Evolutionary conservation across 2,329 filamentous ascomycete genomes (phyloP), one percentile per base, ranked within the genome.

Genomic region (Aspergillus sergii): DNA sequence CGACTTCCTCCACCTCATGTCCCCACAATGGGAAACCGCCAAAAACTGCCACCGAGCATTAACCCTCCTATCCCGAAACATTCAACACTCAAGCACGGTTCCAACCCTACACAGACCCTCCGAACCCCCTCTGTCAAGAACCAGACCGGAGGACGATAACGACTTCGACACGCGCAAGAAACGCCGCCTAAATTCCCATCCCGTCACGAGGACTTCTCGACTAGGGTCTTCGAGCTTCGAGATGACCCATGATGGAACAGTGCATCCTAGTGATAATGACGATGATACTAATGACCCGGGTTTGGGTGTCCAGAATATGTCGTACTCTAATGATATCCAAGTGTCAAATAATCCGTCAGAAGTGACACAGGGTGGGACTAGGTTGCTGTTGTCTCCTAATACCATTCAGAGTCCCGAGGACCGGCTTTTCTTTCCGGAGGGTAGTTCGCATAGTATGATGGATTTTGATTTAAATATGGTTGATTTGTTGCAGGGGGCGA

Each of bases 21-120:
- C 75, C 60, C 46, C 57, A 16, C 73, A 77, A 63, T 80, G 78
- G 78, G 78, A 79, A 60, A 78, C 77, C 0, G 78, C 78, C 9
- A 75, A 72, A 57, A 77, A 79, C 45, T 80, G 78, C 58, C 75
- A 78, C 45, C 74, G 72, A 9, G 76, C 77, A 2, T 65, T 80
- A 21, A 71, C 71, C 5, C 61, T 78, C 2, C 61, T 80, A 21
- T 70, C 75, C 2, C 62, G 66, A 1, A 78, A 77, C 57, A 76
- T 80, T 26, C 70, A 70, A 41, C 66, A 70, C 36, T 48, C 60
- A 11, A 61, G 16, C 51, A 41, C 32, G 28, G 39, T n/a, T 8
- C 45, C 51, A n/a, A 39, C 21, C 7, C 26, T 61, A n/a, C 43
- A 32, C 30, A 30, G 16, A 43, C 50, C 28, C 46, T 50, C 39